Evolutionary conservation across 805 yeast genomes (phyloP).

Genomic region (Metschnikowia borealis): DNA sequence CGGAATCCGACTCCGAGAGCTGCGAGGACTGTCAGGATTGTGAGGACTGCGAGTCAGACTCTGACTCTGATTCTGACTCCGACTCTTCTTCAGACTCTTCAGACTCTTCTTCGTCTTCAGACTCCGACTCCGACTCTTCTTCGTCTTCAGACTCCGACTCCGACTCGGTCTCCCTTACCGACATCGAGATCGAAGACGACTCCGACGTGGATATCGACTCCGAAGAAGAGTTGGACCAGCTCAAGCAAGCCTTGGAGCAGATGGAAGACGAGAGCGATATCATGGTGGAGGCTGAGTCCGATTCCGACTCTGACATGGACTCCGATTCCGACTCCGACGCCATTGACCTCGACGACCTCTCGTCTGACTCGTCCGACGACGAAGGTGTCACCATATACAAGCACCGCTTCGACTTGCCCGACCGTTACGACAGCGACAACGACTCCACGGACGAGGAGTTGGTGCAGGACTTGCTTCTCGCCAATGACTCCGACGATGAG

Average conservation of each 20-base stretch:
- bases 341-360: slow-evolving; percentile 6
- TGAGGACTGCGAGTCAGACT: slow-evolving; percentile 13
- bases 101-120: no score
- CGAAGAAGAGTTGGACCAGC: slow-evolving; percentile 22
- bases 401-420: slow-evolving; percentile 39
- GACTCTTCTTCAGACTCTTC: slow-evolving; percentile 4
- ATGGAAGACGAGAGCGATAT: slow-evolving; percentile 16
- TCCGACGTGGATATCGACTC: slow-evolving; percentile 27
- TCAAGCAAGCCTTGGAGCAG: slow-evolving; percentile 16
- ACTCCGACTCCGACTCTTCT: slow-evolving; percentile 8
- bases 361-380: slow-evolving; percentile 29
- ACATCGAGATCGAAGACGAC: slow-evolving; percentile 14
- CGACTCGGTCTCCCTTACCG: slow-evolving; percentile 7
- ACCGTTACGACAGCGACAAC: slow-evolving; percentile 27
- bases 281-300: slow-evolving; percentile 20
- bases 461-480: slow-evolving; percentile 5
- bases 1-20: slow-evolving; percentile 24
- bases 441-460: slow-evolving; percentile 40
- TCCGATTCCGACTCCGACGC: slow-evolving; percentile 25
- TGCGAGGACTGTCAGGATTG: background rate
- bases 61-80: slow-evolving; percentile 7
- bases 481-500: slow-evolving; percentile 13
- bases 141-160: slow-evolving; percentile 3
- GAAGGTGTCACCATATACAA: slow-evolving; percentile 43
- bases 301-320: no score